phyloP scores from a whole-genome alignment of 1,284 basidiomycete species.

The Lignosus rhinocerotis region DNA sequence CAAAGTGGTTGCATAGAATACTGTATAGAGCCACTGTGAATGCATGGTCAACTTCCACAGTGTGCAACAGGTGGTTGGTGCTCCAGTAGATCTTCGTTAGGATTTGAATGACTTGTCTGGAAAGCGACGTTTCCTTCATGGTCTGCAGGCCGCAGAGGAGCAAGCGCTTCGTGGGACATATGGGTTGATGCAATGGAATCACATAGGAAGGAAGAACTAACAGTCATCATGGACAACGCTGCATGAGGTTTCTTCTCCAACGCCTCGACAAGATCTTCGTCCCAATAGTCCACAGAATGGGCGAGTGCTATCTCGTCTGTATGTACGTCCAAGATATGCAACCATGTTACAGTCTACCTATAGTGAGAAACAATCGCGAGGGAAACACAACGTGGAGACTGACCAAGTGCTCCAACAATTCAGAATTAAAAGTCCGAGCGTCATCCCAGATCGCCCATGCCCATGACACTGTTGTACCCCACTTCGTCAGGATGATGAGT shows the following conservation, averaged over 20 bases:
- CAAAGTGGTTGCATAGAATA: constrained; percentile 19
- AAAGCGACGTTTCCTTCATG: not conserved
- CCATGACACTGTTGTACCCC: constrained; percentile 58
- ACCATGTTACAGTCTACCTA: constrained; percentile 52
- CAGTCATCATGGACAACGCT: constrained; percentile 19
- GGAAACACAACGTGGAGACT: constrained; percentile 21
- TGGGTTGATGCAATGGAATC: too few species aligned
- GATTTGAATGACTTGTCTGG: constrained; percentile 2
- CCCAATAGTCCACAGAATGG: constrained; percentile 12
- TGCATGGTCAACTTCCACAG: not conserved
- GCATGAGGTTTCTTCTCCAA: constrained; percentile 3
- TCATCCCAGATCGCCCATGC: constrained; percentile 66
- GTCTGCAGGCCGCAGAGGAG: not conserved
- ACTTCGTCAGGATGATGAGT: constrained; percentile 50
- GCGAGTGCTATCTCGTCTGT: not conserved
- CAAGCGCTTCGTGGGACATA: constrained; percentile 5
- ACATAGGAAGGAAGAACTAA: not conserved
- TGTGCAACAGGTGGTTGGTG: constrained; percentile 17
- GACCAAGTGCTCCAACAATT: constrained; percentile 52
- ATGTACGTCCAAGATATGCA: constrained; percentile 36
- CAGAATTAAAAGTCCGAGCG: constrained; percentile 46
- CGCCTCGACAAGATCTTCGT: constrained; percentile 4
- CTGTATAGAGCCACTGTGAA: not conserved
- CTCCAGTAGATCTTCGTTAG: constrained; percentile 24
- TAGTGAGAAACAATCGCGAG: not conserved